Evolutionary conservation across 768 basidiomycete genomes (phyloP).

Genomic region (Boletus reticulatus): DNA sequence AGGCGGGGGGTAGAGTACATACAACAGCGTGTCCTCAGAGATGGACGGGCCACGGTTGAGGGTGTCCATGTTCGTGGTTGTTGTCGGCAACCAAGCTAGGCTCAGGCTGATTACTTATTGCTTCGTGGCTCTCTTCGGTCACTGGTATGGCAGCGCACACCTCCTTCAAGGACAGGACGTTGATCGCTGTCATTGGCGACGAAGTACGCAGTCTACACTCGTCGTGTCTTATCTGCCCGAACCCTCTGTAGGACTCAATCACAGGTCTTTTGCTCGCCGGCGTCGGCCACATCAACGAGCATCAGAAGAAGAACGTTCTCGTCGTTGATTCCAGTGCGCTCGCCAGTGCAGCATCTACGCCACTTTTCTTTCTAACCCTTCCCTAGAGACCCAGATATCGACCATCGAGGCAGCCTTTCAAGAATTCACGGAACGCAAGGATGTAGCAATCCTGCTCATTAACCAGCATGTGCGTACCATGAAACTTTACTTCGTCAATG

Average conservation of each 20-base stretch:
- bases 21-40: slow-evolving; percentile 83
- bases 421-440: slow-evolving; percentile 91
- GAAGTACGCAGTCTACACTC: slow-evolving; percentile 54
- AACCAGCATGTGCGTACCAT: slow-evolving; percentile 86
- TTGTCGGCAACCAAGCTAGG: neutral
- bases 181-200: slow-evolving; percentile 96
- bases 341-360: neutral
- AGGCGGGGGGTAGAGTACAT: slow-evolving; percentile 63
- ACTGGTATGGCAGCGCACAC: slow-evolving; percentile 45
- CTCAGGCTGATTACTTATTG: neutral
- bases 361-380: slow-evolving; percentile 10
- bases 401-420: slow-evolving; percentile 91
- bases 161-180: slow-evolving; percentile 75
- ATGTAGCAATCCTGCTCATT: slow-evolving; percentile 94
- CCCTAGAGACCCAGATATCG: slow-evolving; percentile 83
- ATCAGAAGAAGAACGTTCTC: slow-evolving; percentile 97
- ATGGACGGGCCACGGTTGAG: slow-evolving; percentile 77
- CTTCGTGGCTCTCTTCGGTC: slow-evolving; percentile 16
- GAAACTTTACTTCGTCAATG: neutral
- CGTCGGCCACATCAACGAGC: slow-evolving; percentile 85
- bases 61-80: slow-evolving; percentile 48
- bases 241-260: slow-evolving; percentile 77
- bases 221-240: slow-evolving; percentile 7
- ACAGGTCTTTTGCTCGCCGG: slow-evolving; percentile 95
- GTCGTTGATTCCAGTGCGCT: slow-evolving; percentile 91